Conservation (phyloP, 805 yeast genomes). For the Metschnikowia arizonensis region DNA sequence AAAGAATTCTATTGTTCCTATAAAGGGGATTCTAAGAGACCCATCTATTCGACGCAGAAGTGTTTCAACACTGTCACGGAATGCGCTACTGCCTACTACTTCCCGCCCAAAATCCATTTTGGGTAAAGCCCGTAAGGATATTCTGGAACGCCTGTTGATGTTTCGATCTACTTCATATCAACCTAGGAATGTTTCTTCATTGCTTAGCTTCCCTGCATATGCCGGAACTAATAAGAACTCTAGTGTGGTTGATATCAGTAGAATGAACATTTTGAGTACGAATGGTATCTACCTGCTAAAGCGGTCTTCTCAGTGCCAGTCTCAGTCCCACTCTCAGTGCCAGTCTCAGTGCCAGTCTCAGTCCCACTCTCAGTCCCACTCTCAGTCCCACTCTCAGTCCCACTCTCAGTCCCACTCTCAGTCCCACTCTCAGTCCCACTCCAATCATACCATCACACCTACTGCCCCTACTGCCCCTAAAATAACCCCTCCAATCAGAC, state of each 20-base stretch:
- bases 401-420: background rate
- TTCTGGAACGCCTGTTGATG: conserved; percentile 33
- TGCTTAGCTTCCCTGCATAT: conserved; percentile 4
- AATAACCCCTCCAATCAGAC: background rate
- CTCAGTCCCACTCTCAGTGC: background rate
- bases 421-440: background rate
- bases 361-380: background rate
- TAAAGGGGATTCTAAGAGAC: conserved; percentile 14
- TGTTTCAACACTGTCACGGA: background rate
- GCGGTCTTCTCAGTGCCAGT: background rate
- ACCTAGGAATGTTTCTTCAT: background rate
- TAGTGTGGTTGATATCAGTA: background rate
- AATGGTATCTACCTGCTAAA: conserved; percentile 1
- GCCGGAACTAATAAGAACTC: background rate
- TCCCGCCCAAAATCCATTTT: conserved; percentile 25
- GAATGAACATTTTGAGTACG: conserved; percentile 2
- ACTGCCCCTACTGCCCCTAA: no score
- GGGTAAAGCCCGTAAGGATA: conserved; percentile 33
- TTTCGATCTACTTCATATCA: conserved; percentile 15
- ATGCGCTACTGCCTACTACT: background rate
- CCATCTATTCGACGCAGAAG: conserved; percentile 18
- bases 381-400: no score
- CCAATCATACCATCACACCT: no score
- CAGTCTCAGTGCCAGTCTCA: no score
- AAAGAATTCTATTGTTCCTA: conserved; percentile 35